Evolutionary conservation across 2,329 filamentous ascomycete genomes (phyloP).

Genomic region (Zasmidium cellare): DNA sequence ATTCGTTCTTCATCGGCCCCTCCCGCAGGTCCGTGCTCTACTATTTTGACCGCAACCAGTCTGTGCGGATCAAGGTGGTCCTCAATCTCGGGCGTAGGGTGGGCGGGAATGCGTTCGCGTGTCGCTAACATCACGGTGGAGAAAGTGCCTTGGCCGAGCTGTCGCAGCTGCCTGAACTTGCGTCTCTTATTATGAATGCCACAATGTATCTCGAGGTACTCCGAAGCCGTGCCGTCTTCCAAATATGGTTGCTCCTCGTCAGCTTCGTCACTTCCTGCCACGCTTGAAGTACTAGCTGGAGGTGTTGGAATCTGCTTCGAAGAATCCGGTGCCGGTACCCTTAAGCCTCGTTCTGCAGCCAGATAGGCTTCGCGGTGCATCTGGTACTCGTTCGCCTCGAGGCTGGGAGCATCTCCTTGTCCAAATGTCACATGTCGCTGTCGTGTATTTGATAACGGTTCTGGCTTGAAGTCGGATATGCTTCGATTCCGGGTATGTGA

Average conservation of each 20-base stretch:
- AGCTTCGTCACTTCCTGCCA: constrained; percentile 56
- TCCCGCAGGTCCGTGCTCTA: constrained; percentile 90
- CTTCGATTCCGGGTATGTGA: constrained; percentile 70
- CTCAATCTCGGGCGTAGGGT: constrained; percentile 44
- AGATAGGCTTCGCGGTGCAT: constrained; percentile 79
- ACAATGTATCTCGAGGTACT: constrained; percentile 49
- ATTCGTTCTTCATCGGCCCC: constrained; percentile 91
- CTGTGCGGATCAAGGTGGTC: constrained; percentile 66
- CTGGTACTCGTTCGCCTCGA: constrained; percentile 52
- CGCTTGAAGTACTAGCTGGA: constrained; percentile 69
- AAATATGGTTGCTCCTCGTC: constrained; percentile 38
- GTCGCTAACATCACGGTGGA: constrained; percentile 92
- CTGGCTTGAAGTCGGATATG: constrained; percentile 83
- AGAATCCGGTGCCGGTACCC: constrained; percentile 36
- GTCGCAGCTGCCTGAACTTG: constrained; percentile 76
- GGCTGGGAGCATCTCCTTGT: constrained; percentile 50
- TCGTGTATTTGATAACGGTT: constrained; percentile 66
- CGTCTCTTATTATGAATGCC: constrained; percentile 70
- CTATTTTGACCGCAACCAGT: constrained; percentile 91
- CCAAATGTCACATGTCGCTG: constrained; percentile 71
- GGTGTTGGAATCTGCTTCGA: constrained; percentile 65
- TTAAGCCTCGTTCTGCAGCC: constrained; percentile 74
- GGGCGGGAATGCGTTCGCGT: constrained; percentile 60
- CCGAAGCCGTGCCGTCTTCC: constrained; percentile 38
- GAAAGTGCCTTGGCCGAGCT: constrained; percentile 90